Base-by-base conservation (phyloP, 108 stramenopile genomes). In the Ochromonas danica region DNA sequence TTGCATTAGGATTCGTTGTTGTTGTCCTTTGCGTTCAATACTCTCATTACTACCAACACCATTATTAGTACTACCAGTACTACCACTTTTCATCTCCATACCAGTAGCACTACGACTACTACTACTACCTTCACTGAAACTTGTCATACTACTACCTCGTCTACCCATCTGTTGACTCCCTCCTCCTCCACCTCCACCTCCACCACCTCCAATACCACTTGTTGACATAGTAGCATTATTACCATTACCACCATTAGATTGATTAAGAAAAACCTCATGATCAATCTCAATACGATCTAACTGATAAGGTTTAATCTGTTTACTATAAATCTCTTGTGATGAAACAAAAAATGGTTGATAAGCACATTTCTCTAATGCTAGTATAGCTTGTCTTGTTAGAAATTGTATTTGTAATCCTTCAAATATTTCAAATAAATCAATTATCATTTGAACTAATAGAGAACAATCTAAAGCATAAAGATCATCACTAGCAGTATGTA, bases 341-440 rank as follows among this genome's bases (percentile, higher is more conserved):
- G 72, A 41, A 6, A 75, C 72, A 41, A 30, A 27, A 3, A 33
- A 57, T 10, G 31, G 72, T 33, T 75, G 72, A 75, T 75, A 75
- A 28, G 72, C 25, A 41, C 27, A 75, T 30, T 75, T 27, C 25
- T 45, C 51, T 10, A 75, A 42, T 27, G 72, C 72, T 28, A 6
- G 14, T 33, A 10, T 6, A 41, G 10, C 6, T 31, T 33, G 17
- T 33, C 6, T 67, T 36, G 31, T 31, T 36, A 67, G 25, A 42
- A 10, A 31, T 75, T 42, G 40, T 10, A 75, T 41, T 27, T 27
- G 31, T 27, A 75, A 41, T 6, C 10, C 40, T 41, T 57, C n/a
- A 36, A 75, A 75, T 6, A 33, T 41, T 14, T 75, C 72, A 3
- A 17, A 75, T 10, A 75, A 33, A 31, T 28, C 25, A 3, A 6